phyloP scores from a whole-genome alignment of 2,329 filamentous ascomycete species.

The Exophiala xenobiotica region DNA sequence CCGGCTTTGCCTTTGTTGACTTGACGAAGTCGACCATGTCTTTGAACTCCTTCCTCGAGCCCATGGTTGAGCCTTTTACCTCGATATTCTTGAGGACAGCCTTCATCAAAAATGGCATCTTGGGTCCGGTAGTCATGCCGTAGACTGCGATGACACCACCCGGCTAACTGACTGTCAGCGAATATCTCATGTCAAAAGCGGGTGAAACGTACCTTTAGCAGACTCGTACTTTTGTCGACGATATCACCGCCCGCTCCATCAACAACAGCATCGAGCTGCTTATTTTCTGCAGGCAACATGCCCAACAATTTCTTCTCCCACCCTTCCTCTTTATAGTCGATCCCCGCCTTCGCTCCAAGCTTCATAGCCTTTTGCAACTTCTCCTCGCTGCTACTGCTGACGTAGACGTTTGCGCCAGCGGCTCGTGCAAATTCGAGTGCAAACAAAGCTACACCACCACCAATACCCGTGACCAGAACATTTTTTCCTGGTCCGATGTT shows the following conservation, averaged over 20 bases:
- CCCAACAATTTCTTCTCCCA: conserved; percentile 76
- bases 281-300: conserved; percentile 60
- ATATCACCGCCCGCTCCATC: conserved; percentile 90
- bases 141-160: conserved; percentile 85
- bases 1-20: conserved; percentile 68
- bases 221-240: conserved; percentile 63
- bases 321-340: conserved; percentile 71
- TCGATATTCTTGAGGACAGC: conserved; percentile 88
- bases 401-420: conserved; percentile 73
- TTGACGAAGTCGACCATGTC: conserved; percentile 85
- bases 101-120: conserved; percentile 81
- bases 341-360: conserved; percentile 78
- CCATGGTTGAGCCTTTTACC: conserved; percentile 84
- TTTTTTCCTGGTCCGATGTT: conserved; percentile 61
- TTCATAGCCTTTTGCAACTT: conserved; percentile 71
- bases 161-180: conserved; percentile 40
- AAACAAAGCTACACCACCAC: conserved; percentile 85
- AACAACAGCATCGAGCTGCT: conserved; percentile 76
- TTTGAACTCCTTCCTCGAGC: conserved; percentile 81
- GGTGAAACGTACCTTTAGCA: conserved; percentile 61
- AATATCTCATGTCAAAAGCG: neutral
- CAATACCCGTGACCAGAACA: conserved; percentile 85
- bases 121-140: conserved; percentile 84
- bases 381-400: conserved; percentile 70
- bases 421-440: conserved; percentile 76